Evolutionary conservation across 352 stramenopile species (phyloP), one percentile per base, ranked within the genome.

Genomic region (Phytophthora pinifolia): DNA sequence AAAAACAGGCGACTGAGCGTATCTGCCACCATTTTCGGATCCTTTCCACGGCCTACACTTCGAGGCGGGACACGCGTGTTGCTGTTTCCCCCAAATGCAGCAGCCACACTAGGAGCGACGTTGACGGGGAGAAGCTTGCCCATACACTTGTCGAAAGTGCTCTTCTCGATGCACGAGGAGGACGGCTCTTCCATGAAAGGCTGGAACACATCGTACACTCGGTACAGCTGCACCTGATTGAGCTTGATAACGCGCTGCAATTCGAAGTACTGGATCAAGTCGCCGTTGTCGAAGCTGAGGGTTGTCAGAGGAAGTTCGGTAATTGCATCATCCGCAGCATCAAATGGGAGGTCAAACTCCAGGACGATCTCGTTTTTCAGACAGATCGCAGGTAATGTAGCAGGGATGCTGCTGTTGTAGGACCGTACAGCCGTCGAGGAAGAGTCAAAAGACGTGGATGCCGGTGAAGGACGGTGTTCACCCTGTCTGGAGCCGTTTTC

Each of bases 331-430:
- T 87, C 73, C 17, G 85, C 66, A 1, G 51, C 62, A 43, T 92
- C 79, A 27, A 93, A 79, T 14, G 78, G 76, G 15, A 95, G 51
- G 15, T 93, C 85, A 46, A 95, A 95, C 30, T 91, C 81, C 4
- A 95, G 65, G 29, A 93, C 76, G 17, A 93, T 79, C 34, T 93
- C 83, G 55, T 93, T 89, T 54, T 91, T 93, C 15, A 95, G 51
- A 50, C 74, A 76, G 18, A 92, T 80, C 1, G 76, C 79, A 9
- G 85, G 85, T 14, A 89, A 58, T 1, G 79, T 84, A 17, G 74
- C 86, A 31, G 78, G 70, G 18, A 83, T 63, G 39, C 76, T 88
- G 31, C 67, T 80, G 15, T 60, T 63, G 44, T 63, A 70, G 6
- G 82, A 89, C 3, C 45, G 64, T n/a, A 62, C 58, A 1, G 54